phyloP scores from a whole-genome alignment of 306 rosid species.

The Quercus robur region DNA sequence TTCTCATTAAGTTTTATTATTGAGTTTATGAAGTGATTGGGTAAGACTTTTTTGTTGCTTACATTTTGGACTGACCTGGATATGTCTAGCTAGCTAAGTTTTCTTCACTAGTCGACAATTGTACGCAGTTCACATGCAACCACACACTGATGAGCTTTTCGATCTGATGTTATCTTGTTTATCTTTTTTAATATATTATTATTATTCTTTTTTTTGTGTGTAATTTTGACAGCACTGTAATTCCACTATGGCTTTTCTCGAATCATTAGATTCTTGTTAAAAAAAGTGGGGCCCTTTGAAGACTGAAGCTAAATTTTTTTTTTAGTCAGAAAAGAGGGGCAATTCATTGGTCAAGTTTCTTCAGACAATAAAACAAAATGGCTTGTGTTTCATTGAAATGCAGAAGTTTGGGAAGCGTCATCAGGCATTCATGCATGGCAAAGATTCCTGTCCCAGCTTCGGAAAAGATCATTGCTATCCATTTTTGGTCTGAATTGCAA shows the following conservation, averaged over 20 bases:
- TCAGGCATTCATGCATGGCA: conserved; percentile 44
- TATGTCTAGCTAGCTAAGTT: conserved; percentile 14
- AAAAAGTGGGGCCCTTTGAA: conserved; percentile 41
- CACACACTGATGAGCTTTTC: conserved; percentile 25
- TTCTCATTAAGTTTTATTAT: not conserved
- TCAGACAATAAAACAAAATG: conserved; percentile 50
- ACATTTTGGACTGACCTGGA: conserved; percentile 28
- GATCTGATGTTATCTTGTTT: conserved; percentile 25
- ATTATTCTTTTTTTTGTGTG: conserved; percentile 8
- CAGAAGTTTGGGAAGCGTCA: conserved; percentile 65
- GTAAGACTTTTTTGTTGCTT: conserved; percentile 15
- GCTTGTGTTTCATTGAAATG: conserved; percentile 51
- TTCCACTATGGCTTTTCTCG: conserved; percentile 66
- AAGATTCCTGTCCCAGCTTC: conserved; percentile 61
- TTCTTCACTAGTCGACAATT: conserved; percentile 27
- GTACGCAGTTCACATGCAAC: conserved; percentile 26
- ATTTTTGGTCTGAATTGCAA: conserved; percentile 56
- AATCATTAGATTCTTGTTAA: conserved; percentile 44
- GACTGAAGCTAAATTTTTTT: conserved; percentile 34
- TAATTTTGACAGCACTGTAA: conserved; percentile 68
- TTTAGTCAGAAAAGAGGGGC: conserved; percentile 67
- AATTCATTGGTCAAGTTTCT: conserved; percentile 64
- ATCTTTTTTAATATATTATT: conserved; percentile 26
- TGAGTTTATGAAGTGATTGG: conserved; percentile 28
- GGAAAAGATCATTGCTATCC: conserved; percentile 77